phyloP scores from a whole-genome alignment of 2,329 filamentous ascomycete genomes.

The Tolypocladium amazonense region DNA sequence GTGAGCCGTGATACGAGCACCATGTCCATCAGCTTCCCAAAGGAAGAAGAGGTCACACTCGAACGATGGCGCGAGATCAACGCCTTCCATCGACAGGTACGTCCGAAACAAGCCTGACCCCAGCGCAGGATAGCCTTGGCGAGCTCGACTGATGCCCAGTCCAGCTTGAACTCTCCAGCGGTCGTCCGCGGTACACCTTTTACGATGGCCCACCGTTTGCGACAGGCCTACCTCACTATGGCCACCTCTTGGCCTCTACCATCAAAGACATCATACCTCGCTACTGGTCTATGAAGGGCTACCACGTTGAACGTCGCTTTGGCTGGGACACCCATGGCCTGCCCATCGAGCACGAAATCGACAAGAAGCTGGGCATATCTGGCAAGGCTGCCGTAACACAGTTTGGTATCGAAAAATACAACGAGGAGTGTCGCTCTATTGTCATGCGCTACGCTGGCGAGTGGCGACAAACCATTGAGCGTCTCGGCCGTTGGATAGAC shows the following conservation, averaged over 20 bases:
- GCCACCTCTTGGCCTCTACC: slow-evolving; percentile 77
- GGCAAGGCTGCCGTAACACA: slow-evolving; percentile 79
- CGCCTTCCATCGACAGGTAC: slow-evolving; percentile 76
- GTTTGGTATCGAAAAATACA: slow-evolving; percentile 81
- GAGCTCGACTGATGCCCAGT: not conserved
- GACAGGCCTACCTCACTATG: slow-evolving; percentile 57
- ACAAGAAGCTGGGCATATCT: slow-evolving; percentile 87
- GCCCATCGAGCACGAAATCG: slow-evolving; percentile 94
- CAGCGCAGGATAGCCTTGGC: too few relatives aligned
- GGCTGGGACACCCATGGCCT: slow-evolving; percentile 94
- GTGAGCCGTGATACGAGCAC: slow-evolving; percentile 3
- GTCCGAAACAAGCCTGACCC: slow-evolving; percentile 2
- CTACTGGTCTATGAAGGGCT: slow-evolving; percentile 97
- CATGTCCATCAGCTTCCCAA: slow-evolving; percentile 88
- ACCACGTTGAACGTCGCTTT: slow-evolving; percentile 83
- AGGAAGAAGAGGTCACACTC: slow-evolving; percentile 79
- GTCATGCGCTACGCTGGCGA: slow-evolving; percentile 85
- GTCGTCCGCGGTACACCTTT: slow-evolving; percentile 80
- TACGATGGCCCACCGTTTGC: slow-evolving; percentile 81
- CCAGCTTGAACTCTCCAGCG: slow-evolving; percentile 67
- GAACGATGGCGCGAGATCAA: slow-evolving; percentile 83
- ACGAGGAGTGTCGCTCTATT: slow-evolving; percentile 81
- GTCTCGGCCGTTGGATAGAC: slow-evolving; percentile 90
- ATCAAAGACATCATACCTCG: slow-evolving; percentile 96
- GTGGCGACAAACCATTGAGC: slow-evolving; percentile 80